Conservation (phyloP, 2,329 filamentous ascomycete species). For the Ceratocystis cubensis region DNA sequence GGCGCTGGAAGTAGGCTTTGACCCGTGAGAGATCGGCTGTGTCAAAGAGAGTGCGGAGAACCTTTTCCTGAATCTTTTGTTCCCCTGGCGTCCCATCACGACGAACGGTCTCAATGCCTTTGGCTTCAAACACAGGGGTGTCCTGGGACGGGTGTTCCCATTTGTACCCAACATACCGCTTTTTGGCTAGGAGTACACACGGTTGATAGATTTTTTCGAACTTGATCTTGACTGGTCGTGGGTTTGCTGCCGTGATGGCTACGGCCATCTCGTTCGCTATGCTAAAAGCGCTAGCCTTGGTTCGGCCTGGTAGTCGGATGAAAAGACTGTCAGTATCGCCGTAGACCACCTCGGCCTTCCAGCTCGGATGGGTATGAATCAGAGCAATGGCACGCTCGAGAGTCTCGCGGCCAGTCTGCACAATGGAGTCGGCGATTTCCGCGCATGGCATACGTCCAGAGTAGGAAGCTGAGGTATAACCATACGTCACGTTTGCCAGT, state of each 20-base stretch:
- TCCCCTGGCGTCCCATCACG: slow-evolving; percentile 89
- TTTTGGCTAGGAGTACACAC: slow-evolving; percentile 87
- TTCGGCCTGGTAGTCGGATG: slow-evolving; percentile 75
- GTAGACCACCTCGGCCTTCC: slow-evolving; percentile 95
- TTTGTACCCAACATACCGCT: slow-evolving; percentile 95
- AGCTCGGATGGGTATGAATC: slow-evolving; percentile 75
- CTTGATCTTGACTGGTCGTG: slow-evolving; percentile 84
- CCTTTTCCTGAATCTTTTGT: slow-evolving; percentile 92
- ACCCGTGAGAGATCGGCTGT: slow-evolving; percentile 80
- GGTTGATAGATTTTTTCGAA: slow-evolving; percentile 98
- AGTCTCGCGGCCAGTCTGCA: slow-evolving; percentile 89
- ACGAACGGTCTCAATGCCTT: slow-evolving; percentile 94
- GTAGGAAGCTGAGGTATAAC: slow-evolving; percentile 93
- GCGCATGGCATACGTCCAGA: slow-evolving; percentile 96
- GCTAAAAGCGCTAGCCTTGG: slow-evolving; percentile 75
- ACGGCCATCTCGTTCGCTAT: slow-evolving; percentile 88
- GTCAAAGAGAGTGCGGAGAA: slow-evolving; percentile 76
- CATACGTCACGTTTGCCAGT: slow-evolving; percentile 97
- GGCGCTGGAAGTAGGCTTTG: slow-evolving; percentile 77
- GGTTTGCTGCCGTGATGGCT: slow-evolving; percentile 78
- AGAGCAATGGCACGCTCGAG: slow-evolving; percentile 85
- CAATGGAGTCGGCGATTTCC: slow-evolving; percentile 95
- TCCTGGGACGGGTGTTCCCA: slow-evolving; percentile 68
- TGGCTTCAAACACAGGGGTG: slow-evolving; percentile 86
- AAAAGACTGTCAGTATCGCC: slow-evolving; percentile 96